Base-by-base conservation (phyloP, 805 yeast genomes). In the Candida saitoana region DNA sequence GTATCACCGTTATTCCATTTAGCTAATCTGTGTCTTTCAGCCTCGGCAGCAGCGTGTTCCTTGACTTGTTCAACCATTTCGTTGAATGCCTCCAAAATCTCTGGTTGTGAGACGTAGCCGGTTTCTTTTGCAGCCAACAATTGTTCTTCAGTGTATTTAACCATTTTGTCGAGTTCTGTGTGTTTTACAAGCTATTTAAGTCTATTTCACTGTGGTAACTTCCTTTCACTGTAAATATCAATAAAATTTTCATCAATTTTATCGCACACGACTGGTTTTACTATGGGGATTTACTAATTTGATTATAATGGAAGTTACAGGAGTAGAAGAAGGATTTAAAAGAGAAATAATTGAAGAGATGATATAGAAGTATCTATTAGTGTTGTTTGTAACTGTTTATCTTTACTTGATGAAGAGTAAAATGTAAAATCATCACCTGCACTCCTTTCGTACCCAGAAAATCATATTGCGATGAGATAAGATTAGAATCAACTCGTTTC, bases 101-200 rank as follows among this genome's bases (percentile, higher is more conserved):
- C 77, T 30, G 82, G 80, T 46, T 74, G 77, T 33, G 89, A 81
- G 40, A 76, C 69, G 48, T 74, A 66, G 14, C 82, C 87, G 40
- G 69, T 69, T 35, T 75, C 75, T 54, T 80, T 78, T 56, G 72
- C 69, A 42, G 71, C 75, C 32, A 79, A 62, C 60, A 85, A 75
- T 67, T 83, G 81, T 62, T 83, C 87, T 60, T 80, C 83, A 34
- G 88, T 80, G 68, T 84, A 85, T 62, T 74, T 76, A 44, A 65
- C 70, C 76, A 78, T 79, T 36, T 5, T 17, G 6, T 32, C 35
- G 18, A 32, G 5, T 32, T 16, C 25, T 29, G 33, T 18, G 25
- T 29, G 33, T 25, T 39, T 33, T 45, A 41, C 22, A 7, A n/a
- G 5, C 20, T 11, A 16, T 14, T 17, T 17, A 16, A 12, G 19